Conservation (phyloP, 345 rosid genomes). For the Ceriops decandra region DNA sequence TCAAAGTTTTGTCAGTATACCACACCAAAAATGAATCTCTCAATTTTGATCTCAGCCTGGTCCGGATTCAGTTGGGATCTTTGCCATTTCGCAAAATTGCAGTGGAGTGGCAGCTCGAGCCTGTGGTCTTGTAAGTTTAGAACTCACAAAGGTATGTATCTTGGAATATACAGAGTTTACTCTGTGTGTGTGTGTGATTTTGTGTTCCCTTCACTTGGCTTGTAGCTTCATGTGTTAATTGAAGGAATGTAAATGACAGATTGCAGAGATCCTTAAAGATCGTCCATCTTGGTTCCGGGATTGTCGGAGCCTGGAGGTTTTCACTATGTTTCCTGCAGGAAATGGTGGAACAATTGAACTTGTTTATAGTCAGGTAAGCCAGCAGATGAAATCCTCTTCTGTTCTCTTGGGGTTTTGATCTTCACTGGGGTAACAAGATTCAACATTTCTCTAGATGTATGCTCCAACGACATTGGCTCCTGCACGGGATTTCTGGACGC, state of each 20-base stretch:
- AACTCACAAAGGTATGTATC: slow-evolving; percentile 71
- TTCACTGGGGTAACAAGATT: background rate
- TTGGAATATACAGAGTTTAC: background rate
- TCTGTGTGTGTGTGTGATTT: background rate
- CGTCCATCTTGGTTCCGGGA: slow-evolving; percentile 98
- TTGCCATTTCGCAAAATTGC: slow-evolving; percentile 98
- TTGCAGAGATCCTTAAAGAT: slow-evolving; percentile 98
- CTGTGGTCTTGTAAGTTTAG: slow-evolving; percentile 98
- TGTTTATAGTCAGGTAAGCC: slow-evolving; percentile 74
- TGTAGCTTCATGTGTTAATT: background rate
- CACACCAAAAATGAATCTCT: slow-evolving; percentile 2
- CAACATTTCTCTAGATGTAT: slow-evolving; percentile 52
- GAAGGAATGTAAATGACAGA: slow-evolving; percentile 38
- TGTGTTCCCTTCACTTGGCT: background rate
- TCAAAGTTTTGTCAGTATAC: background rate
- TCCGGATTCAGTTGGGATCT: slow-evolving; percentile 99
- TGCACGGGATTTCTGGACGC: slow-evolving; percentile 98
- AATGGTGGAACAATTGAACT: slow-evolving; percentile 96
- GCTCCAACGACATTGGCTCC: slow-evolving; percentile 99
- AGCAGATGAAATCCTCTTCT: background rate
- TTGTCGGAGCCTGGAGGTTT: slow-evolving; percentile 96
- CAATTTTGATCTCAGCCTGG: slow-evolving; percentile 72
- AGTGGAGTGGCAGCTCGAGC: slow-evolving; percentile 99
- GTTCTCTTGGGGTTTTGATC: background rate
- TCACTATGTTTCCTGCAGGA: slow-evolving; percentile 92